These are phyloP conservation scores for Didymella pinodella DNA, from an alignment of 2,329 filamentous ascomycete species.

Conservation along the genomic window DNA sequence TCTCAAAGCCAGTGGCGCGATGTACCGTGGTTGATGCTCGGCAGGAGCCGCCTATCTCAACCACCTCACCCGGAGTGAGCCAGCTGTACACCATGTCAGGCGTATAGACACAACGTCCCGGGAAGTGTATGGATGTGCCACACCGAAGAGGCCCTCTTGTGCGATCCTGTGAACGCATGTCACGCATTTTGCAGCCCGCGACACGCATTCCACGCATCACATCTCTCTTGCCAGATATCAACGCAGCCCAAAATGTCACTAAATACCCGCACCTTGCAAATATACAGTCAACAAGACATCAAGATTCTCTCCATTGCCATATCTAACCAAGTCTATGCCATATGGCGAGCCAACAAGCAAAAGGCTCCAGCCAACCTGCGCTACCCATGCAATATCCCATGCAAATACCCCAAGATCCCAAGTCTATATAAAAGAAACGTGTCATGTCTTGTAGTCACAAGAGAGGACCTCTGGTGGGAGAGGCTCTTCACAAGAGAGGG, in stretches of 20 bases:
- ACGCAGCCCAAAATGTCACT: background rate
- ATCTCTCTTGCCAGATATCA: background rate
- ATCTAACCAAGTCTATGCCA: conserved; percentile 36
- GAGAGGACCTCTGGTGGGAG: background rate
- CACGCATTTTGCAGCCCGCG: background rate
- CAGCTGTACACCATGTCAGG: background rate
- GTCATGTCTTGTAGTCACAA: background rate
- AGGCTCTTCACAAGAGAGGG: conserved; percentile 62
- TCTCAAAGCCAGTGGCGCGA: conserved; percentile 40
- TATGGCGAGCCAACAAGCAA: conserved; percentile 22
- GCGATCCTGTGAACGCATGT: conserved; percentile 1
- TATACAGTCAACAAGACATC: background rate
- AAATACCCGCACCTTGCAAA: background rate
- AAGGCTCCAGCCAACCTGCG: conserved; percentile 31
- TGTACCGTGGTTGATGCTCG: conserved; percentile 38
- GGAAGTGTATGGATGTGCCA: background rate
- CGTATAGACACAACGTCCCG: background rate
- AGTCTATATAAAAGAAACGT: conserved; percentile 16
- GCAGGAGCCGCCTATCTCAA: conserved; percentile 37
- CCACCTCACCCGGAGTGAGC: conserved; percentile 3
- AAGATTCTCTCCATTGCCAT: conserved; percentile 9
- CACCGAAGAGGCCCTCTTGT: background rate
- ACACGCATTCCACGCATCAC: background rate
- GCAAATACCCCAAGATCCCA: conserved; percentile 21
- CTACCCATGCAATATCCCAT: conserved; percentile 26